phyloP scores from a whole-genome alignment of 2,329 filamentous ascomycete genomes.

The Trichoderma polysporum region DNA sequence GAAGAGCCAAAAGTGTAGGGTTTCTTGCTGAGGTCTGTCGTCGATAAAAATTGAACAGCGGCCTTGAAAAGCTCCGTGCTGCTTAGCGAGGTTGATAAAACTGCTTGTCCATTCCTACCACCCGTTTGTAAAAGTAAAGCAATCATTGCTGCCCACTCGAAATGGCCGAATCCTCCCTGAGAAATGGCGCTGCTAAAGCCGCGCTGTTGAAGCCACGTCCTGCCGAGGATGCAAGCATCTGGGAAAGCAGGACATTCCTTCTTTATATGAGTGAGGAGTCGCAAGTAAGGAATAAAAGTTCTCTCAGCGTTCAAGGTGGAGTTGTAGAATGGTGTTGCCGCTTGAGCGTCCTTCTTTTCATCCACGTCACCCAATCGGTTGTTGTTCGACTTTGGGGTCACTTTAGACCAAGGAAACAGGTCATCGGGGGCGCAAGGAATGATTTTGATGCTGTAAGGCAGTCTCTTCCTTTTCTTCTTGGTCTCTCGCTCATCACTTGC shows the following conservation, averaged over 20 bases:
- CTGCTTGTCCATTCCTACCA: constrained; percentile 65
- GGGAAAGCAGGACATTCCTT: constrained; percentile 70
- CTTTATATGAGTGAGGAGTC: constrained; percentile 67
- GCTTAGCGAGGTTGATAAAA: constrained; percentile 78
- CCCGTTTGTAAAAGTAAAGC: constrained; percentile 79
- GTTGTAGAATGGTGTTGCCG: constrained; percentile 83
- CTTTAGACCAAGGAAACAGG: constrained; percentile 69
- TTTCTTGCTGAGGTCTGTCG: constrained; percentile 68
- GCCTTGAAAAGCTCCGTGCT: constrained; percentile 95
- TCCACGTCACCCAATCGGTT: constrained; percentile 57
- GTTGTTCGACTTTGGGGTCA: constrained; percentile 68
- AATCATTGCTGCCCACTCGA: constrained; percentile 83
- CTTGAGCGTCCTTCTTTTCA: constrained; percentile 41
- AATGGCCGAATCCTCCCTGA: constrained; percentile 84
- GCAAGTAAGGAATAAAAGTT: constrained; percentile 71
- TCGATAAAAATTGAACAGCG: constrained; percentile 79
- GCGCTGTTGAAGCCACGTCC: constrained; percentile 85
- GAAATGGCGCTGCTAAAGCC: constrained; percentile 71
- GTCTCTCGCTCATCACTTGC: constrained; percentile 23
- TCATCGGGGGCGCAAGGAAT: constrained; percentile 70
- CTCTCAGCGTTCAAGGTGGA: constrained; percentile 77
- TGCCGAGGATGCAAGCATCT: constrained; percentile 83
- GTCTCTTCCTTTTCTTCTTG: constrained; percentile 31
- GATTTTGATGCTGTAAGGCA: constrained; percentile 66
- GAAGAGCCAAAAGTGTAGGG: constrained; percentile 54